phyloP scores from a whole-genome alignment of 164 flowering plant species.

The Chimonanthus salicifolius region DNA sequence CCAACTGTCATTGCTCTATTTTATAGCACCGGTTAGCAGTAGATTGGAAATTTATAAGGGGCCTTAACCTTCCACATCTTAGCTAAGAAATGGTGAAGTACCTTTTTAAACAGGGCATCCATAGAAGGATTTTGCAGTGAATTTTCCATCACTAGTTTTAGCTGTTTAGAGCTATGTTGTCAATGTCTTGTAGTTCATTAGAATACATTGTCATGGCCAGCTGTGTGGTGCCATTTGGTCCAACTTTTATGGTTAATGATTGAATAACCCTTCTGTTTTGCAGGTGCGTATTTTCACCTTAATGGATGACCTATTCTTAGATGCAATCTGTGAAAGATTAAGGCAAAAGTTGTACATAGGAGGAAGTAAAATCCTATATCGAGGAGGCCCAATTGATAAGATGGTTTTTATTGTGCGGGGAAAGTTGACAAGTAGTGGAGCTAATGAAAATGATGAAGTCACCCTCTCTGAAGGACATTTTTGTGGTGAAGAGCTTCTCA shows the following conservation, averaged over 20 bases:
- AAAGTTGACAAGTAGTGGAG: slow-evolving; percentile 48
- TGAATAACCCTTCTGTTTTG: not conserved
- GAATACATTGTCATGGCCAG: no score
- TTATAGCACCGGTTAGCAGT: no score
- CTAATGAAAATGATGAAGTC: slow-evolving; percentile 25
- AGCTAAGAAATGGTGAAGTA: no score
- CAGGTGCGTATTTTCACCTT: slow-evolving; percentile 70
- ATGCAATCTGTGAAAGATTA: slow-evolving; percentile 68
- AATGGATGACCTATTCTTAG: slow-evolving; percentile 66
- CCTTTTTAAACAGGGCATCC: no score
- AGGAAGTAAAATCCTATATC: slow-evolving; percentile 50
- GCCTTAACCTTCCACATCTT: no score
- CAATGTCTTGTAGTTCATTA: no score
- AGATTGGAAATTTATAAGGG: no score
- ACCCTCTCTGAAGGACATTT: slow-evolving; percentile 64
- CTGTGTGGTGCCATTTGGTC: not conserved
- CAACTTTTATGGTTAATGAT: not conserved
- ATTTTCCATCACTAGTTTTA: no score
- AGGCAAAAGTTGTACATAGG: slow-evolving; percentile 58
- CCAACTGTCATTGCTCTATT: no score
- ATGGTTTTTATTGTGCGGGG: slow-evolving; percentile 76
- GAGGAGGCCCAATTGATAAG: slow-evolving; percentile 45
- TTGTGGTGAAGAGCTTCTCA: slow-evolving; percentile 87
- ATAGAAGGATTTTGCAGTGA: no score
- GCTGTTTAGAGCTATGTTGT: no score